Percentiles rank a stretch among this genome's conserved stretches.
phyloP scores from a whole-genome alignment of 345 rosid species.

The Clarkia xantiana region DNA sequence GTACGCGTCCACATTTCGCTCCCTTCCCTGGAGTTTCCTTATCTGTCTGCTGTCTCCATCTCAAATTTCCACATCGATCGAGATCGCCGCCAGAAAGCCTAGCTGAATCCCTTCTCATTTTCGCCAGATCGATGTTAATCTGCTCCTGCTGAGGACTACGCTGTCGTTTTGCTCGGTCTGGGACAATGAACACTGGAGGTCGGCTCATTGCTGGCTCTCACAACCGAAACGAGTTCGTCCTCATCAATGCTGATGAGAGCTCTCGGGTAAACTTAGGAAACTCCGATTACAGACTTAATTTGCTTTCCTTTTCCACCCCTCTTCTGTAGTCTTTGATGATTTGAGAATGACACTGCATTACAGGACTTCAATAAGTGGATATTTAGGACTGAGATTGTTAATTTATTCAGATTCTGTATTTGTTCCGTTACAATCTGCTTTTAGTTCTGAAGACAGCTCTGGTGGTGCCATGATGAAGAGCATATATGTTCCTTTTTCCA shows the following conservation, averaged over 20 bases:
- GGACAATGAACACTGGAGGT: conserved; percentile 70
- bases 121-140: conserved; percentile 6
- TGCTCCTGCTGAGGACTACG: conserved; percentile 5
- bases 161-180: background rate
- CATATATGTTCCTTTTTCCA: too few relatives aligned
- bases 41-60: background rate
- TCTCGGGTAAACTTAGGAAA: conserved; percentile 30
- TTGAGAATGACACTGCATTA: background rate
- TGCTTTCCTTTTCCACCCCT: background rate
- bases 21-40: background rate
- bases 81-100: too few relatives aligned
- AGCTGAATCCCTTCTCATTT: background rate
- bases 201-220: conserved; percentile 93
- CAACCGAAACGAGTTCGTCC: conserved; percentile 85
- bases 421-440: too few relatives aligned
- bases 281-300: background rate
- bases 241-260: conserved; percentile 83
- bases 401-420: too few relatives aligned
- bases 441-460: too few relatives aligned
- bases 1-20: too few relatives aligned
- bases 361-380: background rate
- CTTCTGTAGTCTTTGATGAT: conserved; percentile 2
- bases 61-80: background rate
- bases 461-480: too few relatives aligned
- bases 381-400: background rate